These are phyloP conservation scores for Colletotrichum navitas DNA, from an alignment of 2,329 filamentous ascomycete species.

Conservation along the genomic window DNA sequence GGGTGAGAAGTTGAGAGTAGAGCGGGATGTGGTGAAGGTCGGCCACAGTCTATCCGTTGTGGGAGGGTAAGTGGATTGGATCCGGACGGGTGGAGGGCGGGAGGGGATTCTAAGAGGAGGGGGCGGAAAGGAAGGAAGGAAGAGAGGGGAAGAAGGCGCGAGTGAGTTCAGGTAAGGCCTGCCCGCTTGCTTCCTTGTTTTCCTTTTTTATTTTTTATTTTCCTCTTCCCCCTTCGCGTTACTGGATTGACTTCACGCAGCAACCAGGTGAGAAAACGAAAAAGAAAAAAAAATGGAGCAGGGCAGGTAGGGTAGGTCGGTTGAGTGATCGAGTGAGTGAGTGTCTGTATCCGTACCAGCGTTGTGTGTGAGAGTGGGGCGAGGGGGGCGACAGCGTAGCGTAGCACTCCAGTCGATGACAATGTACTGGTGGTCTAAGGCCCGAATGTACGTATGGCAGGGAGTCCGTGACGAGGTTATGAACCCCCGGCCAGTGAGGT, in stretches of 20 bases:
- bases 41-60: constrained; percentile 26
- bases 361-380: constrained; percentile 24
- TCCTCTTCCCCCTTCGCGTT: neutral
- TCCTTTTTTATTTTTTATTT: neutral
- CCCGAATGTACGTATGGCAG: constrained; percentile 28
- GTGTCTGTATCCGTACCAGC: neutral
- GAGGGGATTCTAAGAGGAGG: constrained; percentile 10
- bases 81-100: constrained; percentile 30
- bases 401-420: constrained; percentile 10
- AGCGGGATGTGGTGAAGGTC: constrained; percentile 31
- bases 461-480: constrained; percentile 26
- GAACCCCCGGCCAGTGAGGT: constrained; percentile 32
- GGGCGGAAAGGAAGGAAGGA: constrained; percentile 29
- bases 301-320: neutral
- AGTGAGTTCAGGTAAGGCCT: constrained; percentile 37
- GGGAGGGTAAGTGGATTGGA: constrained; percentile 33
- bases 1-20: constrained; percentile 38
- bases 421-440: constrained; percentile 25
- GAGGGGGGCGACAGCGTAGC: constrained; percentile 21
- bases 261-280: constrained; percentile 4
- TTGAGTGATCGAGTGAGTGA: too few species aligned
- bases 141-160: constrained; percentile 37
- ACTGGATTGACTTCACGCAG: constrained; percentile 9
- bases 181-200: constrained; percentile 30
- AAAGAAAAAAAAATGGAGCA: neutral